phyloP scores from a whole-genome alignment of 2,329 filamentous ascomycete species.

The Cladophialophora carrionii region DNA sequence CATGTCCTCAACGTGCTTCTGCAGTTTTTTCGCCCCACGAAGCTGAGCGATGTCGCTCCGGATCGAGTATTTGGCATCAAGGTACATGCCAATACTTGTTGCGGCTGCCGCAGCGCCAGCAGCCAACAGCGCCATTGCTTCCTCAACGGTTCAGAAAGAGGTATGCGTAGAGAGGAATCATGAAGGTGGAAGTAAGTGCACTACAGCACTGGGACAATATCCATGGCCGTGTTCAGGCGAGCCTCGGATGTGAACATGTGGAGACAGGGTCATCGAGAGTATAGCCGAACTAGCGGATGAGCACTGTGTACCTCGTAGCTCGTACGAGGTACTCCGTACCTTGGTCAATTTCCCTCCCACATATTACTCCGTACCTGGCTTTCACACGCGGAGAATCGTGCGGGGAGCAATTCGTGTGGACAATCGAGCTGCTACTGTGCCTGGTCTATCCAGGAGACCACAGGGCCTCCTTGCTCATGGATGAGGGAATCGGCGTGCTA shows the following conservation, averaged over 20 bases:
- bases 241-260: conserved; percentile 10
- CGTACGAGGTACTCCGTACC: no score
- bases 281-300: conserved; percentile 12
- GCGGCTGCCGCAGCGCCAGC: conserved; percentile 39
- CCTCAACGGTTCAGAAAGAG: neutral
- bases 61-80: conserved; percentile 71
- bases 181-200: neutral
- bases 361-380: neutral
- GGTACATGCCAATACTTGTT: conserved; percentile 58
- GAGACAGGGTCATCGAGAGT: neutral
- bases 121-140: conserved; percentile 16
- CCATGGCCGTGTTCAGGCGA: conserved; percentile 4
- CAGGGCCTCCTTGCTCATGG: neutral
- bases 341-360: neutral
- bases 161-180: neutral
- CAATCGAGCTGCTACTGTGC: neutral
- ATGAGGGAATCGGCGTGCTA: neutral
- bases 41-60: conserved; percentile 61
- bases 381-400: neutral
- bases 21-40: conserved; percentile 46
- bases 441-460: neutral
- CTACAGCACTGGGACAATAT: neutral
- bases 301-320: neutral
- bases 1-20: conserved; percentile 21
- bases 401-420: neutral